Base-by-base conservation (phyloP, 2,329 filamentous ascomycete species). In the Nemania abortiva region DNA sequence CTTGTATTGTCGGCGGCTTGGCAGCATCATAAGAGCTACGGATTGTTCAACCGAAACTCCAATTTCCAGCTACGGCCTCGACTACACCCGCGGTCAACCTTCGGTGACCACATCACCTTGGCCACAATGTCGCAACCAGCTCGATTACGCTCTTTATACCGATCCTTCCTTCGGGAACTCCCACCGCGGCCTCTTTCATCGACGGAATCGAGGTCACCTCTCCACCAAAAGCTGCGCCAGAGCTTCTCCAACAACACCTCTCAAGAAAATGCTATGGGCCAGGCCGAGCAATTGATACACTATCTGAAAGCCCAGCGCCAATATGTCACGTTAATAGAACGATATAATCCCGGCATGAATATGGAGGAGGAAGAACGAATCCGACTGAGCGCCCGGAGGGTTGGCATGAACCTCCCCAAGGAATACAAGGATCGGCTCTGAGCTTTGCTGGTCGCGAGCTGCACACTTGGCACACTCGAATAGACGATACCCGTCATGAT, bases 261-360 rank as follows among this genome's bases (percentile, higher is more conserved):
- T 65, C 63, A 76, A 76, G 69, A 78, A 72, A 77, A 63, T 59
- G 75, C 80, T n/a, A 49, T 77, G 24, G 68, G 76, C 11, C 83
- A 93, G 73, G 91, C 89, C n/a, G 89, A 93, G 72, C 94, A 98
- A 80, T 89, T 94, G 73, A 82, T 94, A 29, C 87, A 89, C 66
- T 98, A 97, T 79, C 86, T 96, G 22, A 89, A 89, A 74, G 91
- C 95, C n/a, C 96, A 99, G 84, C 86, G 95, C 61, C 88, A 89
- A 78, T 98, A 98, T 80, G 87, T 89, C 29, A 91, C 89, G 18
- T 83, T 98, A 52, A 80, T 98, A 45, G 95, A 98, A 82, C 87
- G 95, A 75, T 98, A 99, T 82, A 98, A 98, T 80, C 94, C 94
- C 0, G 94, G 95, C 20, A 93, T 97, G 89, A 88, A 89, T 73